These are phyloP conservation scores for Kodamaea sp. DNA, from an alignment of 1,139 yeast species.

Conservation along the genomic window DNA sequence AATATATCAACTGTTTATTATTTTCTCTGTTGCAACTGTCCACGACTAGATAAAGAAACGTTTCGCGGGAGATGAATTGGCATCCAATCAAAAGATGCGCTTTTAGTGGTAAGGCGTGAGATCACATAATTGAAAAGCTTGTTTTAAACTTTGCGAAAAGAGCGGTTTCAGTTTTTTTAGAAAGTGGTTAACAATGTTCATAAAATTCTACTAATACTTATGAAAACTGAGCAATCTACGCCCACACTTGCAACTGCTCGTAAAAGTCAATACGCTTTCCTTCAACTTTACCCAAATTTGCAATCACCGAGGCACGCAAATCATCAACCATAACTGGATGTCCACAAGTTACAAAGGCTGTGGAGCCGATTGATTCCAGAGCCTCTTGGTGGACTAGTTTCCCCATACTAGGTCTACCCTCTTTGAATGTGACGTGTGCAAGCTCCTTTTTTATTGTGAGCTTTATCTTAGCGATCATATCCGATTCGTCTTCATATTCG, in stretches of 20 bases:
- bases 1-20: too few species aligned
- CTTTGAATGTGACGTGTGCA: conserved; percentile 26
- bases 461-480: conserved; percentile 11
- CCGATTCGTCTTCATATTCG: conserved; percentile 1
- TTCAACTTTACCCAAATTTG: conserved; percentile 23
- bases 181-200: too few species aligned
- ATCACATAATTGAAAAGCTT: too few species aligned
- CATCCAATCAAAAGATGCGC: too few species aligned
- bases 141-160: too few species aligned
- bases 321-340: conserved; percentile 56
- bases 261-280: conserved; percentile 46
- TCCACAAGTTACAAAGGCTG: conserved; percentile 54
- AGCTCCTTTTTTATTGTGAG: conserved; percentile 23
- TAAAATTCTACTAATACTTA: too few species aligned
- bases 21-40: too few species aligned
- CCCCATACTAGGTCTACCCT: conserved; percentile 36
- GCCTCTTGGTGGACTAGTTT: conserved; percentile 29
- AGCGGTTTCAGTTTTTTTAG: too few species aligned
- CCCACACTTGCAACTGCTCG: conserved; percentile 47
- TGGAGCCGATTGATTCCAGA: conserved; percentile 32
- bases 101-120: too few species aligned
- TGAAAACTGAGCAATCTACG: too few species aligned
- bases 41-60: too few species aligned
- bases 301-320: conserved; percentile 37
- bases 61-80: too few species aligned